phyloP scores from a whole-genome alignment of 192 early-diverging fungal species.

The Oehlia diaphana region DNA sequence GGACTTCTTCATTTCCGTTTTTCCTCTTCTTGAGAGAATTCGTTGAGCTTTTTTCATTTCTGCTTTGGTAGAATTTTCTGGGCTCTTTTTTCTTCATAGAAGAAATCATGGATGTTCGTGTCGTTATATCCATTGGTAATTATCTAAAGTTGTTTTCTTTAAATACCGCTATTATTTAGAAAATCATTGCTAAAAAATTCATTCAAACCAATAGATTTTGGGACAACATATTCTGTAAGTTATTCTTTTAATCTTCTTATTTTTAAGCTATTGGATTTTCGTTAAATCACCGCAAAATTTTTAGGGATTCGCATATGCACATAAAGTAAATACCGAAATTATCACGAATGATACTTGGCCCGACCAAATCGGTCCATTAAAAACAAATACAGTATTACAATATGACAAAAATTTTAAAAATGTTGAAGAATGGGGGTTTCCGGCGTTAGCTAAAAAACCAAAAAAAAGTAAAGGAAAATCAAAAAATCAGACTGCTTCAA shows the following conservation, averaged over 20 bases:
- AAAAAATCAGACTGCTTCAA: background rate
- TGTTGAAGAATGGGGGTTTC: slow-evolving; percentile 2
- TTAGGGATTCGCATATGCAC: background rate
- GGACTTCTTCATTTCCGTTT: no score
- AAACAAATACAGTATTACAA: slow-evolving; percentile 16
- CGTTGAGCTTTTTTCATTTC: no score
- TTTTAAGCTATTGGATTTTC: background rate
- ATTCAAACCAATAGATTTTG: background rate
- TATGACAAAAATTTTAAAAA: slow-evolving; percentile 17
- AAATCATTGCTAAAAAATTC: background rate
- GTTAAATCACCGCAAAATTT: background rate
- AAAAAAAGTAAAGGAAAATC: background rate
- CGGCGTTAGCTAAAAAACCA: slow-evolving; percentile 8
- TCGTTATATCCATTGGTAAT: background rate
- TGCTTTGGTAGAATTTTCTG: no score
- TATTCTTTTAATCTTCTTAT: background rate
- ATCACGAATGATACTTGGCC: slow-evolving; percentile 18
- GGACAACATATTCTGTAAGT: background rate
- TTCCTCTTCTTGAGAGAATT: no score
- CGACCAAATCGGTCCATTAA: background rate
- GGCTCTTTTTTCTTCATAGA: no score
- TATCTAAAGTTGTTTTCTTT: background rate
- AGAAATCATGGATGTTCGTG: background rate
- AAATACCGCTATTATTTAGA: background rate
- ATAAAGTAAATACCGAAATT: slow-evolving; percentile 17